Base-by-base conservation (phyloP, 768 basidiomycete genomes). In the Amylocystis lapponica region DNA sequence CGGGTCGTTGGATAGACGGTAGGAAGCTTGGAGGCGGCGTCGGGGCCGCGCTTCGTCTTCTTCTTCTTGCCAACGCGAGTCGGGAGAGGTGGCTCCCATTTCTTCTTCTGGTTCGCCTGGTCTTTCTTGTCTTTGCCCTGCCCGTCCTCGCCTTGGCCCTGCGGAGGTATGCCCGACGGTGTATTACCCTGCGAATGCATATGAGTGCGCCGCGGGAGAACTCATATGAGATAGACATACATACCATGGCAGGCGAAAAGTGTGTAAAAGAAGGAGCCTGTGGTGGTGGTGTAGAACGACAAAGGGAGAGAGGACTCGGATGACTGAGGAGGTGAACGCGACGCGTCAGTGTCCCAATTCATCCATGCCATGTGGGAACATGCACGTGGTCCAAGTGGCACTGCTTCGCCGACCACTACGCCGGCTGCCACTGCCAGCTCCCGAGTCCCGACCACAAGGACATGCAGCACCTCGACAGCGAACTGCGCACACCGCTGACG, bases 61-160 rank as follows among this genome's bases (percentile, higher is more conserved):
- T 93, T 98, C 79, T 92, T 94, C 78, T 94, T 95, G 37, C 93
- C 93, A 26, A 96, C 89, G 47, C 90, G 86, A 35, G 95, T 96
- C 12, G 95, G 94, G 46, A 96, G 78, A 57, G 95, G 95, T 8
- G 95, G 93, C 63, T 98, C 94, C 93, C 94, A 98, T 70, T 95
- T 94, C 79, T 96, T 96, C 67, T 82, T 78, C 60, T 76, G 70
- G 9, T 30, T 9, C 11, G 78, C 72, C 52, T 70, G 65, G 69
- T 67, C 76, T 40, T 74, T 64, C 46, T 60, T 52, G 64, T 59
- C 56, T 61, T 67, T 54, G 40, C 49, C 49, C 29, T 30, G 29
- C 48, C 46, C 65, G 74, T 70, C 63, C 27, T 51, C 49, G 35
- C 46, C 50, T 20, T 49, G 49, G 27, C 58, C 58, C 30, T 53